These are phyloP conservation scores for Solanum pinnatisectum DNA, from an alignment of 257 asterid genomes.

Conservation along the genomic window DNA sequence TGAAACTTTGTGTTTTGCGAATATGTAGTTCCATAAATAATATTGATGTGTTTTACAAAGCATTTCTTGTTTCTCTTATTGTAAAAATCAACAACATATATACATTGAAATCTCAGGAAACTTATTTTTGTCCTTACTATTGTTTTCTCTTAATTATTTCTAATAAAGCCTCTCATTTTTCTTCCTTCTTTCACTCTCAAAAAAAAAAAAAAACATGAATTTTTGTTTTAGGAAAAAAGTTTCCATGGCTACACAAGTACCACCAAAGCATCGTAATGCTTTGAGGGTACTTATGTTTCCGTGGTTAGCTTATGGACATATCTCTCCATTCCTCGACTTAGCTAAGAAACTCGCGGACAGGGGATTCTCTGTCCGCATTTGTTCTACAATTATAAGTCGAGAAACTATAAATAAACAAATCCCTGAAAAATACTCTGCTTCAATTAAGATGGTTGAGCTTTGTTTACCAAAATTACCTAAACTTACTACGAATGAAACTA, in stretches of 20 bases:
- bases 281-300: not conserved
- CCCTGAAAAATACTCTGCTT: conserved; percentile 1
- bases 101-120: not conserved
- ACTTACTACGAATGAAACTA: conserved; percentile 43
- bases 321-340: conserved; percentile 9
- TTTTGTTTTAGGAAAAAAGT: not conserved
- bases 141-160: not conserved
- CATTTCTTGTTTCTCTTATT: not conserved
- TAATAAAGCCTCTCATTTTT: not conserved
- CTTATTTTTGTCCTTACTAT: not conserved
- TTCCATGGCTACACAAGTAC: not conserved
- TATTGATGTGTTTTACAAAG: not conserved
- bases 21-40: not conserved
- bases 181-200: not conserved
- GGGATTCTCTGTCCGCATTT: conserved; percentile 18
- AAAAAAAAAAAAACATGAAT: not conserved
- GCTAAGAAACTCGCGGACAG: conserved; percentile 25
- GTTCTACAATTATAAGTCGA: conserved; percentile 36
- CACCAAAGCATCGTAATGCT: not conserved
- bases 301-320: not conserved
- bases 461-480: conserved; percentile 13
- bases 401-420: conserved; percentile 15
- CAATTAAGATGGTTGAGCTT: conserved; percentile 23
- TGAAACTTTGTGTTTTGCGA: not conserved
- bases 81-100: not conserved